These are phyloP conservation scores for Chenopodium suecicum DNA, from an alignment of 148 eudicot species.

Conservation along the genomic window DNA sequence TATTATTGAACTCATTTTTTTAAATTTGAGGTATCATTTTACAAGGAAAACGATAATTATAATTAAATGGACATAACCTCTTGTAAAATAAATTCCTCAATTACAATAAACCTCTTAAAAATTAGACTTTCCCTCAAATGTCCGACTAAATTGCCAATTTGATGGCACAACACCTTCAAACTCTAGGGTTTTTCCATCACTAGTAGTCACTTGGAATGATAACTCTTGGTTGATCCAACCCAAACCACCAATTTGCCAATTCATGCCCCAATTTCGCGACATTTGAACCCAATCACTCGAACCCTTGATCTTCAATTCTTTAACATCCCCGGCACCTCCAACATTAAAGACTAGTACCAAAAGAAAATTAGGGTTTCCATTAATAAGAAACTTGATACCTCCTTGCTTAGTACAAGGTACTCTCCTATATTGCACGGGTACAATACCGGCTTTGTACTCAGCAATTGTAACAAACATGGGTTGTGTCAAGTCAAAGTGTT, in stretches of 20 bases:
- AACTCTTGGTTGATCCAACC: not conserved
- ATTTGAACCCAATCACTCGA: not conserved
- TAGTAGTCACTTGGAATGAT: conserved; percentile 18
- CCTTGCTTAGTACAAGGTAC: conserved; percentile 20
- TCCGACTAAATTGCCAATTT: conserved; percentile 26
- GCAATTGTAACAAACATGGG: conserved; percentile 28
- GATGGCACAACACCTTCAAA: conserved; percentile 22
- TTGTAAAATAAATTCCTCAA: not conserved
- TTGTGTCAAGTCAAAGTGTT: conserved; percentile 28
- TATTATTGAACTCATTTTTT: not conserved
- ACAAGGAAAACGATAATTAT: not conserved
- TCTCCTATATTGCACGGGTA: conserved; percentile 27
- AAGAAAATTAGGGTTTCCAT: conserved; percentile 25
- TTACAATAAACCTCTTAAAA: conserved; percentile 1
- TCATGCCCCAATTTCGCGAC: conserved; percentile 30
- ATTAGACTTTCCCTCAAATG: conserved; percentile 12
- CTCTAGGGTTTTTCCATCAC: conserved; percentile 12
- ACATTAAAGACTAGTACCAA: conserved; percentile 28
- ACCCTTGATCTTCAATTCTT: conserved; percentile 16
- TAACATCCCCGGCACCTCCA: conserved; percentile 31
- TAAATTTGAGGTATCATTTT: not conserved
- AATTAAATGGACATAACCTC: not conserved
- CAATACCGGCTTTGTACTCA: conserved; percentile 27
- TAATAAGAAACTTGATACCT: conserved; percentile 13
- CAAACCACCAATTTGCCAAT: conserved; percentile 15